phyloP scores from a whole-genome alignment of 1,139 yeast genomes.

The Zygoascus hellenicus region DNA sequence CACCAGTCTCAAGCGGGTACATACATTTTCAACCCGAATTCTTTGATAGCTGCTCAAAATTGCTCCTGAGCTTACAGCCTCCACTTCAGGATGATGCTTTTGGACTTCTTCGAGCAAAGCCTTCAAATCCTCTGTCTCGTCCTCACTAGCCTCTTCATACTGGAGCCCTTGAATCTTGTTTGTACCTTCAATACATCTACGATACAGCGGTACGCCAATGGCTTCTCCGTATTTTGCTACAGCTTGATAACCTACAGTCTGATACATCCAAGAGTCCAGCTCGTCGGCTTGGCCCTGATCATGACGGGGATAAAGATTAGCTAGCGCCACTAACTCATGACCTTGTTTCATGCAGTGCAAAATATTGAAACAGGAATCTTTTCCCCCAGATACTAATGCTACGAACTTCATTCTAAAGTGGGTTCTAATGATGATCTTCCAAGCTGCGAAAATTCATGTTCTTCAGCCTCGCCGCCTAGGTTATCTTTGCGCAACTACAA shows the following conservation, averaged over 20 bases:
- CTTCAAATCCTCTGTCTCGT: slow-evolving; percentile 81
- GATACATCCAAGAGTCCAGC: slow-evolving; percentile 93
- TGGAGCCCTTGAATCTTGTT: slow-evolving; percentile 65
- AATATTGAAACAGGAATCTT: slow-evolving; percentile 88
- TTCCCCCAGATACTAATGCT: slow-evolving; percentile 91
- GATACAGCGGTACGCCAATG: slow-evolving; percentile 70
- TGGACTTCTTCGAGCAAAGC: slow-evolving; percentile 45
- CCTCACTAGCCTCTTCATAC: slow-evolving; percentile 55
- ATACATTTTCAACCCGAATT: slow-evolving; percentile 87
- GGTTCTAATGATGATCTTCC: no score
- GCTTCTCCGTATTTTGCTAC: slow-evolving; percentile 62
- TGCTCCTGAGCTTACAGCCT: slow-evolving; percentile 93
- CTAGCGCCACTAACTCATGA: slow-evolving; percentile 79
- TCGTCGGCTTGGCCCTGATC: slow-evolving; percentile 47
- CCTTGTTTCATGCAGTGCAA: slow-evolving; percentile 77
- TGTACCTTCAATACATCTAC: slow-evolving; percentile 58
- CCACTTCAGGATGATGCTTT: slow-evolving; percentile 58
- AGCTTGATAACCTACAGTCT: slow-evolving; percentile 92
- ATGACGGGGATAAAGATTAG: slow-evolving; percentile 67
- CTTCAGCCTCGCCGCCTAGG: no score
- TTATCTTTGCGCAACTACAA: not conserved
- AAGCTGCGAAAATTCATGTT: no score
- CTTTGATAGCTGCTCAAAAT: slow-evolving; percentile 89
- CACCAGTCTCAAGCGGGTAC: slow-evolving; percentile 61
- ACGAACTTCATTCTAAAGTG: slow-evolving; percentile 74